Percentiles rank a stretch among this genome's conserved stretches.
These are phyloP conservation scores for Juncus inflexus DNA, from an alignment of 176 grass and related monocot genomes.

Conservation along the genomic window DNA sequence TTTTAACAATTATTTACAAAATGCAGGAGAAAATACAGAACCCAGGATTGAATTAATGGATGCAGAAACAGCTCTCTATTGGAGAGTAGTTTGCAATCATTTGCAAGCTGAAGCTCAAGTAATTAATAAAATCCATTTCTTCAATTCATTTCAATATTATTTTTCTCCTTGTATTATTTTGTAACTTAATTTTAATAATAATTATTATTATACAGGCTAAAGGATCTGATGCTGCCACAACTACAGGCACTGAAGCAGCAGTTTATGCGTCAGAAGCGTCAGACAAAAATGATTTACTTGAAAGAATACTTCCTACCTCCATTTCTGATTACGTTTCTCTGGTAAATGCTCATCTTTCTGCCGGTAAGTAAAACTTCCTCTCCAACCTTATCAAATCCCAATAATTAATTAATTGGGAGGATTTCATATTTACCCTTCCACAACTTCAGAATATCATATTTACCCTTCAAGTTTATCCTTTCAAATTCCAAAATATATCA, in stretches of 20 bases:
- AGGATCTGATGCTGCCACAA: slow-evolving; percentile 79
- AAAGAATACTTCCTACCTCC: slow-evolving; percentile 71
- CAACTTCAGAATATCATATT: not conserved
- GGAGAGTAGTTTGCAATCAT: slow-evolving; percentile 77
- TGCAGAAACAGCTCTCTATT: slow-evolving; percentile 86
- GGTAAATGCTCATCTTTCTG: slow-evolving; percentile 91
- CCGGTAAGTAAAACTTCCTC: slow-evolving; percentile 48
- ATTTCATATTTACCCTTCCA: too few relatives aligned
- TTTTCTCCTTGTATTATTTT: not conserved
- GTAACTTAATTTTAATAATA: not conserved
- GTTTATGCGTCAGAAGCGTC: slow-evolving; percentile 98
- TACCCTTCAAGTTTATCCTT: too few relatives aligned
- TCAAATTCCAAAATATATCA: too few relatives aligned
- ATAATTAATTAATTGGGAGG: not conserved
- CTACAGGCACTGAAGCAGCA: slow-evolving; percentile 88
- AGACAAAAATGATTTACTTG: slow-evolving; percentile 86
- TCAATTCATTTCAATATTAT: slow-evolving; percentile 6
- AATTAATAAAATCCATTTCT: slow-evolving; percentile 25
- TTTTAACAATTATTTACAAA: not conserved
- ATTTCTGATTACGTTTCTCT: slow-evolving; percentile 70
- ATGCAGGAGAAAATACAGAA: slow-evolving; percentile 43
- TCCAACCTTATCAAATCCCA: not conserved
- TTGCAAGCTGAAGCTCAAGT: slow-evolving; percentile 94
- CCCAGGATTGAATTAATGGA: slow-evolving; percentile 57
- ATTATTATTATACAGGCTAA: slow-evolving; percentile 45